Evolutionary conservation across 2,329 filamentous ascomycete genomes (phyloP).

Genomic region (Neoscytalidium dimidiatum): DNA sequence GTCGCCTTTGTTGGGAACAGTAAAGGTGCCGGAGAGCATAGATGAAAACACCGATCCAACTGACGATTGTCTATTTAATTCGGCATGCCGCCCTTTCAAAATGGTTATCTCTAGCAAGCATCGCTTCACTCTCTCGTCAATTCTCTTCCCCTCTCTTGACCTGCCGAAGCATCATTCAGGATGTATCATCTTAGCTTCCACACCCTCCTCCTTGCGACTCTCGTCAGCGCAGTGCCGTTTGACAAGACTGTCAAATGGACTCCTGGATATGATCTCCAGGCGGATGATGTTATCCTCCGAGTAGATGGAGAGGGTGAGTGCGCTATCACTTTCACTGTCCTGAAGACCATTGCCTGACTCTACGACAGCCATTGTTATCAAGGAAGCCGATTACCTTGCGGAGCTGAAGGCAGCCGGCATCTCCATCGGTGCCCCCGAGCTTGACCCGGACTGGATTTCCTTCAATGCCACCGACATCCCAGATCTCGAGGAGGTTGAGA

Average conservation of each 20-base stretch:
- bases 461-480: neutral
- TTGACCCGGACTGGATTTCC: neutral
- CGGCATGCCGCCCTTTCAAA: neutral
- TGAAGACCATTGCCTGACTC: neutral
- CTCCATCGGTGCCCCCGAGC: neutral
- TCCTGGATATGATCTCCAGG: neutral
- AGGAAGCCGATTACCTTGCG: neutral
- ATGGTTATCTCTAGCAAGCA: too few relatives aligned
- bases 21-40: too few relatives aligned
- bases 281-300: neutral
- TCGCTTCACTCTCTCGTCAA: neutral
- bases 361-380: neutral
- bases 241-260: neutral
- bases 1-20: too few relatives aligned
- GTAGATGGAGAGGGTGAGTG: neutral
- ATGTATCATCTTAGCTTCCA: neutral
- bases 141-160: too few relatives aligned
- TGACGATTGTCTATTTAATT: neutral
- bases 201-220: neutral
- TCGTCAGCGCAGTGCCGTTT: neutral
- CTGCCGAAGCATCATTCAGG: neutral
- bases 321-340: neutral
- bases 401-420: slow-evolving; percentile 11
- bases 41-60: too few relatives aligned
- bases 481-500: neutral